Conservation (phyloP, 129 eudicot genomes). For the Flaveria linearis region DNA sequence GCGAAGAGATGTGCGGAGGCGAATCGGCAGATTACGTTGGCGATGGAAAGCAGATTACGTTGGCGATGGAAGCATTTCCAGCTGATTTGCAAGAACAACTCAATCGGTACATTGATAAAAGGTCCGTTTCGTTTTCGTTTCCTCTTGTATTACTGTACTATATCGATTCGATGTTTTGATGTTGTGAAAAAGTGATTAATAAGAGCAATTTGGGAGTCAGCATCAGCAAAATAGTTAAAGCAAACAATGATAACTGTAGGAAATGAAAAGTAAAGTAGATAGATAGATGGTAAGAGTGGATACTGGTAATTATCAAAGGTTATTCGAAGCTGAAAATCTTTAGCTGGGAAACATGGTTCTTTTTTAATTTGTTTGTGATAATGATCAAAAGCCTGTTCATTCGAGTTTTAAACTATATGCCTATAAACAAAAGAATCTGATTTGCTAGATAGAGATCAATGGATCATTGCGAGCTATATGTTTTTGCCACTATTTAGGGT, state of each 20-base stretch:
- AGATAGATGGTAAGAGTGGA: too few species aligned
- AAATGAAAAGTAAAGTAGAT: too few species aligned
- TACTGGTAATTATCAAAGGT: background rate
- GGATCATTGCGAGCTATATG: too few species aligned
- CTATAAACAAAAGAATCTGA: background rate
- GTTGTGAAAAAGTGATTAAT: background rate
- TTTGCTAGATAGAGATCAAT: too few species aligned
- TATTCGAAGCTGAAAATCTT: too few species aligned
- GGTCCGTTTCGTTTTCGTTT: slow-evolving; percentile 43
- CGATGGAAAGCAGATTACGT: slow-evolving; percentile 60
- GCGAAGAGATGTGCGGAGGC: slow-evolving; percentile 65
- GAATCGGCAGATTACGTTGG: slow-evolving; percentile 61
- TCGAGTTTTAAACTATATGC: background rate
- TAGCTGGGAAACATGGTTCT: background rate
- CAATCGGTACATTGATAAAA: slow-evolving; percentile 57
- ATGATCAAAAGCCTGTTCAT: background rate
- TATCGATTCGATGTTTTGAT: background rate
- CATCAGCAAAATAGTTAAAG: too few species aligned
- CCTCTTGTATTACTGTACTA: background rate
- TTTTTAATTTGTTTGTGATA: background rate
- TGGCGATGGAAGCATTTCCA: slow-evolving; percentile 67
- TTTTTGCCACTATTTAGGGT: background rate
- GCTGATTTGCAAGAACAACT: slow-evolving; percentile 46
- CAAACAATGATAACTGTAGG: too few species aligned
- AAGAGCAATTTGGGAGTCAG: background rate